These are phyloP conservation scores for Salix dunnii DNA, from an alignment of 345 rosid genomes.

Conservation along the genomic window DNA sequence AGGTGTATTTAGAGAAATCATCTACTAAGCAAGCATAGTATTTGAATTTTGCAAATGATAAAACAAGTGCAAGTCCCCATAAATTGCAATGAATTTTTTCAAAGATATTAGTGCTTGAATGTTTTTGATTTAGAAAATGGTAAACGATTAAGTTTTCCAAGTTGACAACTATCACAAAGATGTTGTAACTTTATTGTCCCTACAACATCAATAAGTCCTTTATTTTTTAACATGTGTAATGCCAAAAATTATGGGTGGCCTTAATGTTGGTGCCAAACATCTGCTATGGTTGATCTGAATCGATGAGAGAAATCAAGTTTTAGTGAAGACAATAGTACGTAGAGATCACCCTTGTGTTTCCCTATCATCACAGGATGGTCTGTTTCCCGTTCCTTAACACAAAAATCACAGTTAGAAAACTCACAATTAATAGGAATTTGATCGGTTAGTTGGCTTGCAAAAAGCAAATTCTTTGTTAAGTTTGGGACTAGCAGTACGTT, in stretches of 20 bases:
- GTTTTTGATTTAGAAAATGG: neutral
- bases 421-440: too few relatives aligned
- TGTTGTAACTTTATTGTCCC: neutral
- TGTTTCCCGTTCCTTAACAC: too few relatives aligned
- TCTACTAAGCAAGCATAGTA: neutral
- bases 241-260: neutral
- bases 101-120: neutral
- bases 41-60: neutral
- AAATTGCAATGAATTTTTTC: constrained; percentile 12
- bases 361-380: too few relatives aligned
- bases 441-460: accelerated
- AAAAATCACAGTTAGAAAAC: neutral
- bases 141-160: neutral
- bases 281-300: too few relatives aligned
- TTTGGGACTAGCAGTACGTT: too few relatives aligned
- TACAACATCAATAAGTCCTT: constrained; percentile 11
- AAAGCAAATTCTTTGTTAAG: neutral
- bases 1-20: constrained; percentile 2
- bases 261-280: too few relatives aligned
- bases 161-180: constrained; percentile 18
- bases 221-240: neutral
- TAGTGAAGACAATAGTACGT: accelerated
- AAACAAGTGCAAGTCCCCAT: constrained; percentile 4
- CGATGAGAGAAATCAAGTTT: too few relatives aligned
- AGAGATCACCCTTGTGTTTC: too few relatives aligned